A percentile compares a stretch with the other conserved stretches of the same genome.
These are phyloP conservation scores for Ailanthus altissimus DNA, from an alignment of 345 rosid species.

Conservation along the genomic window DNA sequence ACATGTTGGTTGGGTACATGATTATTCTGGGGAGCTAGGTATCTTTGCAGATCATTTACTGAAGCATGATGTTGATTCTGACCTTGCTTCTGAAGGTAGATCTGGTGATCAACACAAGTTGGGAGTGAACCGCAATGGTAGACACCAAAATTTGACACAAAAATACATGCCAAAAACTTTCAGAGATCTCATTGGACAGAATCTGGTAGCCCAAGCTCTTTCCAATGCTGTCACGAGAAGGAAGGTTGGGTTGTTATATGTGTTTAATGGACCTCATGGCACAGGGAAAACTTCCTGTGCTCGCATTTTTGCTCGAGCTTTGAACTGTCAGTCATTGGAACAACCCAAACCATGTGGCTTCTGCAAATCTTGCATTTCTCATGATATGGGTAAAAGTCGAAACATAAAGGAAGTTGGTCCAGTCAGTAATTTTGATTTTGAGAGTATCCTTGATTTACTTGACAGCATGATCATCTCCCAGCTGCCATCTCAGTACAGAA, in stretches of 20 bases:
- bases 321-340: conserved; percentile 80
- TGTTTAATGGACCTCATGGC: conserved; percentile 94
- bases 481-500: conserved; percentile 55
- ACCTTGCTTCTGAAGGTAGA: conserved; percentile 80
- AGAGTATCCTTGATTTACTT: conserved; percentile 67
- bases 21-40: conserved; percentile 95
- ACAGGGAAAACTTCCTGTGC: conserved; percentile 98
- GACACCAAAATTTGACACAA: conserved; percentile 86
- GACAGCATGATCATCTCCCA: conserved; percentile 60
- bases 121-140: conserved; percentile 35
- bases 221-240: conserved; percentile 72
- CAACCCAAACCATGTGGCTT: conserved; percentile 76
- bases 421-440: conserved; percentile 69
- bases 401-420: conserved; percentile 84
- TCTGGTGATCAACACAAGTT: conserved; percentile 48
- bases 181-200: conserved; percentile 83
- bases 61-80: conserved; percentile 67
- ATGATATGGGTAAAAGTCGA: conserved; percentile 68
- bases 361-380: conserved; percentile 76
- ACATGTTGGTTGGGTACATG: conserved; percentile 79
- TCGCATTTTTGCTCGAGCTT: conserved; percentile 82
- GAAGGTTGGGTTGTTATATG: conserved; percentile 87
- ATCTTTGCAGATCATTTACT: conserved; percentile 76
- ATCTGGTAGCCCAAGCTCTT: conserved; percentile 82
- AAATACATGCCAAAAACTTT: conserved; percentile 80